Percentiles rank a stretch among this genome's conserved stretches.
Evolutionary conservation across 108 stramenopile species (phyloP).

Genomic region (Epipyxis sp.): DNA sequence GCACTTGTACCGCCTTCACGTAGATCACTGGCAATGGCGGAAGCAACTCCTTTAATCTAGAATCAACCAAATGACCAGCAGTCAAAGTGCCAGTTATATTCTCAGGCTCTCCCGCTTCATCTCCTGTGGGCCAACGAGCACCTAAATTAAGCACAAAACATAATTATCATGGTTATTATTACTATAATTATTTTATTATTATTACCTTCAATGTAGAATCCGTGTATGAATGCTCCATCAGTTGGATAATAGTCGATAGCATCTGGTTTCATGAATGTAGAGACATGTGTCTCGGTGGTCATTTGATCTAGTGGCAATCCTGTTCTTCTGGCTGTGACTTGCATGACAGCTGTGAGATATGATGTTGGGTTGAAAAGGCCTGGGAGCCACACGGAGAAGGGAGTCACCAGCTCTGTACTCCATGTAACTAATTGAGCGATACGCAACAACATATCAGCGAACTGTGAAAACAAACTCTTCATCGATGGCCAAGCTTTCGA

Average conservation of each 20-base stretch:
- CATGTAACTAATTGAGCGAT: constrained; percentile 62
- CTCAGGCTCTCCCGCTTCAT: constrained; percentile 51
- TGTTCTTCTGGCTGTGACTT: constrained; percentile 66
- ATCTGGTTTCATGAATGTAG: constrained; percentile 53
- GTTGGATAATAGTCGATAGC: constrained; percentile 54
- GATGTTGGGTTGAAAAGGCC: constrained; percentile 71
- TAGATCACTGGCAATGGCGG: constrained; percentile 66
- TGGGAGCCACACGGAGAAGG: constrained; percentile 68
- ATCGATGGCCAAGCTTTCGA: constrained; percentile 65
- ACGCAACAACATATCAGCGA: constrained; percentile 62
- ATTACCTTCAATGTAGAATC: constrained; percentile 72
- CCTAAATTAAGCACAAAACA: no score
- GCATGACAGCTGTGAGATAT: constrained; percentile 71
- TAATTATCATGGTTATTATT: no score
- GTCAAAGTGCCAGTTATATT: constrained; percentile 14
- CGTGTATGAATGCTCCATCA: constrained; percentile 67
- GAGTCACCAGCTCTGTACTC: constrained; percentile 61
- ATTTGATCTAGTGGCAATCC: constrained; percentile 66
- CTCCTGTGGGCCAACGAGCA: constrained; percentile 61
- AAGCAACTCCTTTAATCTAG: constrained; percentile 66
- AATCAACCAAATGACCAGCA: constrained; percentile 50
- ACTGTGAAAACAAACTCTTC: constrained; percentile 64
- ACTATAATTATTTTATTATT: no score
- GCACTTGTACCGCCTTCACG: constrained; percentile 65
- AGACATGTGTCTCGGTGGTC: constrained; percentile 70